Evolutionary conservation across 495 filamentous ascomycete genomes (phyloP).

Genomic region (Neurospora sp.): DNA sequence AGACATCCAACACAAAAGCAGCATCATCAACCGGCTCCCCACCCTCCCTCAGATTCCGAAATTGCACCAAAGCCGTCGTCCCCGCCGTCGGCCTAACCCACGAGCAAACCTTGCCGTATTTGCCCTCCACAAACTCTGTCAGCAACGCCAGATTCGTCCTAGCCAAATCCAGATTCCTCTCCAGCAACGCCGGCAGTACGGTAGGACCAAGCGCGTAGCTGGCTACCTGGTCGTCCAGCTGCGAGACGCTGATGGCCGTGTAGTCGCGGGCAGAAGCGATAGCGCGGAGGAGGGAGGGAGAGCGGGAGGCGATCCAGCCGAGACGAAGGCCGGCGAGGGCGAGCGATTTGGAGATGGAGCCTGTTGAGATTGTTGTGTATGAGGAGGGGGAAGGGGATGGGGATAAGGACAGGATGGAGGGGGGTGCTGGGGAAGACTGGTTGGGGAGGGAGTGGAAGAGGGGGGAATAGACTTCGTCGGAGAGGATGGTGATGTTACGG

Average conservation of each 20-base stretch:
- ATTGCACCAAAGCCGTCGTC: slow-evolving; percentile 72
- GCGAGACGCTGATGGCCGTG: slow-evolving; percentile 76
- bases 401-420: slow-evolving; percentile 47
- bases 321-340: slow-evolving; percentile 73
- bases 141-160: slow-evolving; percentile 60
- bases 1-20: slow-evolving; percentile 58
- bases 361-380: slow-evolving; percentile 38
- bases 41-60: slow-evolving; percentile 34
- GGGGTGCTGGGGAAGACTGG: slow-evolving; percentile 9
- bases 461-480: slow-evolving; percentile 82
- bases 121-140: slow-evolving; percentile 51
- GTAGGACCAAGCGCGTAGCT: slow-evolving; percentile 55
- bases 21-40: slow-evolving; percentile 63
- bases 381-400: background rate
- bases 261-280: slow-evolving; percentile 63
- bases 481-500: slow-evolving; percentile 56
- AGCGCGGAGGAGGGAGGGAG: slow-evolving; percentile 51
- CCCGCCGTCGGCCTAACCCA: slow-evolving; percentile 76
- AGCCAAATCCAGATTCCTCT: slow-evolving; percentile 61
- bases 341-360: slow-evolving; percentile 82
- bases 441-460: slow-evolving; percentile 58
- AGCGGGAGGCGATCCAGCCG: slow-evolving; percentile 72
- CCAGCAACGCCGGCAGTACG: slow-evolving; percentile 57
- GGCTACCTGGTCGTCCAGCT: slow-evolving; percentile 73
- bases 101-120: slow-evolving; percentile 49